Base-by-base conservation (phyloP, 2,329 filamentous ascomycete genomes). In the Coniochaeta hoffmannii region DNA sequence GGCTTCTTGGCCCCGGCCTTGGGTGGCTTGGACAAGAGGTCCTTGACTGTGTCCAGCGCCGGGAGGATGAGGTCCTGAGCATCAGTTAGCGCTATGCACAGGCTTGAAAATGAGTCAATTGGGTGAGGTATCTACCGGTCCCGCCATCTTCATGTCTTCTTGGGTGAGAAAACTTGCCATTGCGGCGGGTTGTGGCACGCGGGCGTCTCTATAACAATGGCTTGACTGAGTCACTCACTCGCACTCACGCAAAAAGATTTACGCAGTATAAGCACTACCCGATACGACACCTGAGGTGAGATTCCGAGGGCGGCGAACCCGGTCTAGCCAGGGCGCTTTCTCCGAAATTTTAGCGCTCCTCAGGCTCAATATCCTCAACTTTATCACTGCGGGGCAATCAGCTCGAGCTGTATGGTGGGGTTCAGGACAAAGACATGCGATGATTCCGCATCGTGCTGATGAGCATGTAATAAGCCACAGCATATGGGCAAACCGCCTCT, bases 1-100 rank as follows among this genome's bases (percentile, higher is more conserved):
- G 88, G 70, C 60, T 66, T 69, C 61, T 70, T 70, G 49, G 66
- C 57, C 35, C 65, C 64, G 31, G 62, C 26, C 49, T 65, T 56
- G 51, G 62, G 65, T 17, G 72, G 67, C 54, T 68, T 71, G 51
- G 67, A 65, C 56, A 80, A 66, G 55, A 78, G 63, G 46, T 72
- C 69, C 57, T 69, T 70, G 54, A 80, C 73, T 55, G 72, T 74
- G 57, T 78, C 72, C 58, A 79, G 69, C 50, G 75, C 73, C 59
- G 76, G 76, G 28, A 51, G 28, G 31, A 51, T 51, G 49, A 51
- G 49, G 49, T 51, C 49, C 49, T 51, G 58, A 77, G 67, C 22
- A 57, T 54, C n/a, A n/a, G 52, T 58, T 54, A 22, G 59, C 68
- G 69, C 72, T 76, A 64, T 34, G 57, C 53, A 41, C 51, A 34